Conservation (phyloP, 495 filamentous ascomycete species). For the Poronia punctata region DNA sequence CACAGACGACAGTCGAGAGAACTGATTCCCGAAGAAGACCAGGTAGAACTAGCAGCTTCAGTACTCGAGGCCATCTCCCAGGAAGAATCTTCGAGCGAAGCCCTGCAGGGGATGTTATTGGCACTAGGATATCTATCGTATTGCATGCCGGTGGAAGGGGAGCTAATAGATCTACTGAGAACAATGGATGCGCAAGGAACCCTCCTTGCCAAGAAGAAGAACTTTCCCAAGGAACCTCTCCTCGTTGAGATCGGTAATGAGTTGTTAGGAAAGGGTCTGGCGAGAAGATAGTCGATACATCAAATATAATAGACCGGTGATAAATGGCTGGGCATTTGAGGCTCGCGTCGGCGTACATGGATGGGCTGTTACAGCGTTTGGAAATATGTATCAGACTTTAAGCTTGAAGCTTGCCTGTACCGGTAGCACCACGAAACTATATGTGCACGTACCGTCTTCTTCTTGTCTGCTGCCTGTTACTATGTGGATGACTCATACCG, state of each 20-base stretch:
- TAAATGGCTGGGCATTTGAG: too few species aligned
- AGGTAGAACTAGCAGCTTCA: constrained; percentile 72
- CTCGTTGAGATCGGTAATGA: constrained; percentile 50
- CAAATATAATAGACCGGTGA: neutral
- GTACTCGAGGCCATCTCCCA: constrained; percentile 65
- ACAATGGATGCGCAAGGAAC: constrained; percentile 61
- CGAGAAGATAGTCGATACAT: constrained; percentile 7
- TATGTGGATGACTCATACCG: too few species aligned
- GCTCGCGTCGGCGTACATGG: too few species aligned
- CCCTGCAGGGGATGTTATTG: constrained; percentile 62
- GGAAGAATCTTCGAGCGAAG: constrained; percentile 62
- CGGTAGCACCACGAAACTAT: too few species aligned
- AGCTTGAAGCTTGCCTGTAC: too few species aligned
- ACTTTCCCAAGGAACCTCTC: constrained; percentile 49
- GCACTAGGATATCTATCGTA: constrained; percentile 71
- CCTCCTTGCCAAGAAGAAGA: constrained; percentile 47
- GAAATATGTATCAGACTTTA: too few species aligned
- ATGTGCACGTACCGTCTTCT: too few species aligned
- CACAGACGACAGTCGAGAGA: constrained; percentile 53
- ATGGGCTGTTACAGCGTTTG: too few species aligned
- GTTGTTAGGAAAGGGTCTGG: constrained; percentile 36
- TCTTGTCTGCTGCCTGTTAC: too few species aligned
- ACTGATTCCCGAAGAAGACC: constrained; percentile 55
- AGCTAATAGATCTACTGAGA: constrained; percentile 66
- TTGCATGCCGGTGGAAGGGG: constrained; percentile 56